Evolutionary conservation across 2,329 filamentous ascomycete genomes (phyloP), one percentile per base, ranked within the genome.

Genomic region (Penicillium sp.): DNA sequence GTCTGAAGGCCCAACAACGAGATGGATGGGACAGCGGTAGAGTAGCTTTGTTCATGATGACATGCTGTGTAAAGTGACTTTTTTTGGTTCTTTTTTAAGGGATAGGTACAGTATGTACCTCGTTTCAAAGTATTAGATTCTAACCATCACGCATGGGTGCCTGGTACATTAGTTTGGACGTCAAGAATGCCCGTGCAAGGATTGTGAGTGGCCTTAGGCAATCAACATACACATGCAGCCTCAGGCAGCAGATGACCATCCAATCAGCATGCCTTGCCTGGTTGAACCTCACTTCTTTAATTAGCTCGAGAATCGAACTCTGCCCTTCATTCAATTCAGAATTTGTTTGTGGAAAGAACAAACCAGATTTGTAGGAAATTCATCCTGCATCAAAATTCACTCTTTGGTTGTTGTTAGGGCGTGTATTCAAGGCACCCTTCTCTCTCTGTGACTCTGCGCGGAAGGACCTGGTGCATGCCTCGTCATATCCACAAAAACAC

Each of bases 401-500:
- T 53, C 37, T 46, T 50, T 49, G 34, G 34, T 9, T 39, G 38
- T 39, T 42, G 4, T 8, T 39, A 52, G 41, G 54, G 53, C 54
- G 56, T 60, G 53, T 53, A 56, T 50, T 54, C 49, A 60, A 61
- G 58, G 57, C 60, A 50, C 56, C 58, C 61, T 59, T 58, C 55
- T 57, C 51, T 55, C 52, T 59, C 60, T 54, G 55, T 64, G 63
- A 56, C 56, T 64, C 56, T 52, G 55, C 53, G 54, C 54, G 56
- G 53, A 58, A 58, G 58, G 54, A 59, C 54, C 54, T 62, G 62
- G 63, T 65, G 64, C 58, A 66, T 66, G 62, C 63, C 63, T 65
- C 65, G 65, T 67, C 65, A 68, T 66, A 66, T 66, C 65, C 65
- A 67, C 65, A 67, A 65, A 66, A 66, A 64, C 65, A 66, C 54